Evolutionary conservation across 352 stramenopile species (phyloP), one percentile per base, ranked within the genome.

Genomic region (Halophytophthora polymorphica): DNA sequence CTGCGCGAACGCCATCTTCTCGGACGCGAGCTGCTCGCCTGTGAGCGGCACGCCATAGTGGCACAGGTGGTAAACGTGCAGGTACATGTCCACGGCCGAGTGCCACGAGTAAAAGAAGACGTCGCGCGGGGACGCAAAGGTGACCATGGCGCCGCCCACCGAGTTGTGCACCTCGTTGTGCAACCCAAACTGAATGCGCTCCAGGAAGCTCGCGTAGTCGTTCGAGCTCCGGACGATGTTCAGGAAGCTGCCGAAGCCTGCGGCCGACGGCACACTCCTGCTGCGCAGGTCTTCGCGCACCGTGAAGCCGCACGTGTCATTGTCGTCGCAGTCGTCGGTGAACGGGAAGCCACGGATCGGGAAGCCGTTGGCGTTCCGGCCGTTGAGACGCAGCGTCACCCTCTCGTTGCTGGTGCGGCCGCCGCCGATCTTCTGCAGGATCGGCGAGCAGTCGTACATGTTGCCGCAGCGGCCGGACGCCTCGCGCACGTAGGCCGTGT

Each of bases 31-130:
- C 31, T 74, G 53, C 8, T 61, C 42, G 33, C 70, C 53, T 14
- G 69, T 66, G 14, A 83, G 40, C 15, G 53, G 60, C 22, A 64
- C 64, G 29, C 58, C 66, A 31, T 83, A 50, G 39, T 67, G 70
- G 61, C 76, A 87, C 56, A 78, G 45, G 45, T 80, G 69, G 69
- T 81, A 83, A 31, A 69, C 61, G 38, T 72, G 53, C 33, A 77
- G 49, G 40, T 71, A 72, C 66, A 85, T 83, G 53, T 87, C 76
- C 43, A 87, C 64, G 1, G 71, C 64, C 15, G 61, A 31, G 41
- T 81, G 70, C 73, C 70, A 81, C 52, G 71, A 80, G 60, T 73
- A 87, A 50, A 83, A 87, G 37, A 85, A 63, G 18, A 61, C 43
- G 43, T 87, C 76, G 2, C 61, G 50, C 2, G 76, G 71, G n/a